Evolutionary conservation across 805 yeast species (phyloP).

Genomic region (Yarrowia sp.): DNA sequence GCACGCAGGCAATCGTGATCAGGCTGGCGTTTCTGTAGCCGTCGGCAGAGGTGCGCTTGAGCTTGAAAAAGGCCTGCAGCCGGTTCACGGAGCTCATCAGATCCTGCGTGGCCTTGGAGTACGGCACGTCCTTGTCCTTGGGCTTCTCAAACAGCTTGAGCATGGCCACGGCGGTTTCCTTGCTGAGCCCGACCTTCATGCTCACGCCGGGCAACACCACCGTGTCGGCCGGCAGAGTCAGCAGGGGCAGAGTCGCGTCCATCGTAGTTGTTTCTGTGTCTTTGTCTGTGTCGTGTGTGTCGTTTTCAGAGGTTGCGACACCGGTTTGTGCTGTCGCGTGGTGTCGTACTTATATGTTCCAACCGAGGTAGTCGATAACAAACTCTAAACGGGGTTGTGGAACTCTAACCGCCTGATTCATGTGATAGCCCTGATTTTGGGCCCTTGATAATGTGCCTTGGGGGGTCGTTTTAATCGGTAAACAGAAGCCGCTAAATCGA

Average conservation of each 20-base stretch:
- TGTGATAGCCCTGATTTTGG: too few species aligned
- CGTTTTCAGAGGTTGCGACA: too few species aligned
- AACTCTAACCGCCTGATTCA: background rate
- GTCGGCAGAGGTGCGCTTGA: constrained; percentile 22
- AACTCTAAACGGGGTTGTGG: background rate
- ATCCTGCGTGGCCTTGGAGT: constrained; percentile 25
- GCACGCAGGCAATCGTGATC: constrained; percentile 27
- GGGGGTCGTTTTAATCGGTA: too few species aligned
- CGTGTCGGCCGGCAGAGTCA: constrained; percentile 27
- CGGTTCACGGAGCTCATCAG: constrained; percentile 1
- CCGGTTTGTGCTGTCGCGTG: constrained; percentile 24
- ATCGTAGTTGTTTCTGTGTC: background rate
- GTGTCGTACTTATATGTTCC: constrained; percentile 2
- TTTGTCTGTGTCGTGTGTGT: background rate
- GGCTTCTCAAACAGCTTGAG: constrained; percentile 26
- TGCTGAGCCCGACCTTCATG: constrained; percentile 17
- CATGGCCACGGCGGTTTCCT: constrained; percentile 19
- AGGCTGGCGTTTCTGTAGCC: constrained; percentile 25
- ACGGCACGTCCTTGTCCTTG: constrained; percentile 2
- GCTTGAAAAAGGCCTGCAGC: constrained; percentile 9
- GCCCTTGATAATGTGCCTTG: too few species aligned
- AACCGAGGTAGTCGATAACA: constrained; percentile 26
- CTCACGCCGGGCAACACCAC: constrained; percentile 27
- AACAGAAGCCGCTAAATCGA: too few species aligned
- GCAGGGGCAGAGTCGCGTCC: constrained; percentile 25